These are phyloP conservation scores for Penicillium coffeae DNA, from an alignment of 495 filamentous ascomycete genomes.

Conservation along the genomic window DNA sequence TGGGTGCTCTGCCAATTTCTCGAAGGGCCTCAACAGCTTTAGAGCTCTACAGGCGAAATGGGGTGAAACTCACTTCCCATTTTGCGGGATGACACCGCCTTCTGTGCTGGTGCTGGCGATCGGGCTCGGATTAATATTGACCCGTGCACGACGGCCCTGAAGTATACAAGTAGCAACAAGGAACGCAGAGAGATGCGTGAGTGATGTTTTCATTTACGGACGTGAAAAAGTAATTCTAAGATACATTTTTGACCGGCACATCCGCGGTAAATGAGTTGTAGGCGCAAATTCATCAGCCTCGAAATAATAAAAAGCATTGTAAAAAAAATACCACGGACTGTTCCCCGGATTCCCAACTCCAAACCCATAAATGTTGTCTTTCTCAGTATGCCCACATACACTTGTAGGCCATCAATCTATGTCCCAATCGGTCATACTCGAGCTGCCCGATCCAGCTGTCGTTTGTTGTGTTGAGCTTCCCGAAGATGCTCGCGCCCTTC, in stretches of 20 bases:
- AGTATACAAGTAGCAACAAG: too few relatives aligned
- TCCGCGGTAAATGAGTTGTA: too few relatives aligned
- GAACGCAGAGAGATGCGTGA: too few relatives aligned
- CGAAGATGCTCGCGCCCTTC: constrained; percentile 98
- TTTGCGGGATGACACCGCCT: not conserved
- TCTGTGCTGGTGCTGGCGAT: not conserved
- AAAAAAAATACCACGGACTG: not conserved
- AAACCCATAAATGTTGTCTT: not conserved
- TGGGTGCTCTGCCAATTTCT: too few relatives aligned
- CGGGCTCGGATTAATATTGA: too few relatives aligned
- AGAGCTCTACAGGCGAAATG: not conserved
- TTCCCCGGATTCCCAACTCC: not conserved
- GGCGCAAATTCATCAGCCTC: too few relatives aligned
- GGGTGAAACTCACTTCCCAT: not conserved
- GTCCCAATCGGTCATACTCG: constrained; percentile 86
- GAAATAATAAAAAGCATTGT: not conserved
- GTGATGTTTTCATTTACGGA: too few relatives aligned
- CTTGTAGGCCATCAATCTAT: constrained; percentile 77
- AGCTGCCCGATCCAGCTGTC: constrained; percentile 88
- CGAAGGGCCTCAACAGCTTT: too few relatives aligned
- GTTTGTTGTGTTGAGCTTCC: constrained; percentile 78
- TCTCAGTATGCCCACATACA: constrained; percentile 72
- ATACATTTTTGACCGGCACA: not conserved
- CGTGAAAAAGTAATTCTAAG: not conserved
- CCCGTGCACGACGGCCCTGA: too few relatives aligned